Evolutionary conservation across 2,329 filamentous ascomycete genomes (phyloP), one percentile per base, ranked within the genome.

Genomic region (Aspergillus sp.): DNA sequence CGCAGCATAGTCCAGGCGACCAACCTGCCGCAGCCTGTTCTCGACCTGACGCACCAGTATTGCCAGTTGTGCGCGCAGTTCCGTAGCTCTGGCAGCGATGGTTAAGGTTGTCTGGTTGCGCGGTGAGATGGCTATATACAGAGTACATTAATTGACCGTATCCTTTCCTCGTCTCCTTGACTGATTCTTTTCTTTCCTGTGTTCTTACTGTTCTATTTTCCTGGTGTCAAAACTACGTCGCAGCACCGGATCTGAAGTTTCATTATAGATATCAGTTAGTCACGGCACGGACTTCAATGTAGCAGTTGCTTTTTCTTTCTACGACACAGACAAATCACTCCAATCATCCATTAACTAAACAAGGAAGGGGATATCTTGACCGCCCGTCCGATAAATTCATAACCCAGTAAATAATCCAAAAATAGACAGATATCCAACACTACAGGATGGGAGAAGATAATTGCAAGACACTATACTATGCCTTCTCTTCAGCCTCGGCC

Each of bases 1-100:
- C 84, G 94, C 67, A 96, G 91, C 71, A 96, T 99, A 67, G 91
- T 99, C 49, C 94, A 99, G 73, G 91, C 93, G 1, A 97, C 93
- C 2, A 96, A 89, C 70, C 76, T 99, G 56, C 92, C 93, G 10
- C 94, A 97, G 73, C 86, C 89, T 54, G 92, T 99, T 36, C 81
- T 97, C 50, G 93, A 97, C 69, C 77, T 99, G 54, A 97, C 94
- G 22, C 93, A 99, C 72, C 89, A 96, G 69, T 99, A 99, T 69
- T 94, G 93, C 17, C 90, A 90, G 51, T 79, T 99, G 33, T 99
- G 94, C 70, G 92, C 93, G 17, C 91, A 90, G 0, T 99, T 99
- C 76, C 85, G 91, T 65, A 97, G 92, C 81, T 95, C 86, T 65
- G 94, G 94, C 3, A 95, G 88, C 22, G 92, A 96, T 64, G 88